Conservation (phyloP, 2,329 filamentous ascomycete species). For the Hypoxylon sp. region DNA sequence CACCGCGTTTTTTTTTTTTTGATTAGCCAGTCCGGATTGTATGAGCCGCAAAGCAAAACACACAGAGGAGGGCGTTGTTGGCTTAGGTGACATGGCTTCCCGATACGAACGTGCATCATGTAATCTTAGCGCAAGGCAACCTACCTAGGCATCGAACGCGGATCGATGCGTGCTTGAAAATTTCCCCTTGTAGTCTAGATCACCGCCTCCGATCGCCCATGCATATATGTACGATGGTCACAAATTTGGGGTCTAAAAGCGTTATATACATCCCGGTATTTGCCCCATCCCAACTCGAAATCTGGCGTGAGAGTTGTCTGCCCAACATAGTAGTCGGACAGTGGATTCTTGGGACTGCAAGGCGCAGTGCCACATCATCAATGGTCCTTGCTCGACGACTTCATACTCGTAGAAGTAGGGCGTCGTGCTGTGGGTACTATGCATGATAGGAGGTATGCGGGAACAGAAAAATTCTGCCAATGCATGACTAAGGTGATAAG, state of each 20-base stretch:
- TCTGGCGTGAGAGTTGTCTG: not conserved
- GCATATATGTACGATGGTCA: not conserved
- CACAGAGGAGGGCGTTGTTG: not conserved
- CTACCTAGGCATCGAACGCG: not conserved
- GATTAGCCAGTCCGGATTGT: not conserved
- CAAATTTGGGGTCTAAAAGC: not conserved
- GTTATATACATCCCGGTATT: not conserved
- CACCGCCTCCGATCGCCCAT: not conserved
- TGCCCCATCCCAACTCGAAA: not conserved
- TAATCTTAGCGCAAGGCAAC: not conserved
- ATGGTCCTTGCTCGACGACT: not conserved
- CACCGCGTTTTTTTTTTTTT: no score
- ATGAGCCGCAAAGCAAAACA: not conserved
- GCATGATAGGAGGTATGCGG: not conserved
- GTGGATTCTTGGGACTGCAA: not conserved
- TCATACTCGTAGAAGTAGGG: conserved; percentile 7
- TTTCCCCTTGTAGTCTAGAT: not conserved
- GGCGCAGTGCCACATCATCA: not conserved
- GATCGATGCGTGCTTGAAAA: not conserved
- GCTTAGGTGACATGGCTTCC: not conserved
- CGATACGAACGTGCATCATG: not conserved
- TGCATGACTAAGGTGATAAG: not conserved
- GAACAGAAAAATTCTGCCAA: not conserved
- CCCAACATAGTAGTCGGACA: not conserved
- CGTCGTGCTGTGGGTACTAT: conserved; percentile 4